A percentile compares a stretch with the other conserved stretches of the same genome.
These are phyloP conservation scores for Pholiota adiposa DNA, from an alignment of 1,284 basidiomycete genomes.

Conservation along the genomic window DNA sequence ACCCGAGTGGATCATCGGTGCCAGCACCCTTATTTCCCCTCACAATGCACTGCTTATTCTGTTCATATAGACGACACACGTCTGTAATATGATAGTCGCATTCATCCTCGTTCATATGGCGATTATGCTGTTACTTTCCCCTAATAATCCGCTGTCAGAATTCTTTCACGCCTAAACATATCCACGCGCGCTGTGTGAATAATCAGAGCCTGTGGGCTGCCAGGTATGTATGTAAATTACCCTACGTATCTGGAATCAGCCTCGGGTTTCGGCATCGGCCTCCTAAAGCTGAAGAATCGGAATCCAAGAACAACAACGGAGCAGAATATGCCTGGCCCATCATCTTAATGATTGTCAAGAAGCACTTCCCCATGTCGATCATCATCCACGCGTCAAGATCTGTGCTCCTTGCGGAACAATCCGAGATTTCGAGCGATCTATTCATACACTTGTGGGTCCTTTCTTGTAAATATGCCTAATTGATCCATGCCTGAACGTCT, in stretches of 20 bases:
- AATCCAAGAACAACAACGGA: not conserved
- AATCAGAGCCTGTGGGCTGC: not conserved
- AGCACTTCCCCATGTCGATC: not conserved
- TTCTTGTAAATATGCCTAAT: not conserved
- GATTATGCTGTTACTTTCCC: not conserved
- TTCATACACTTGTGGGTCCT: not conserved
- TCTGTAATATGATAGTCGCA: not conserved
- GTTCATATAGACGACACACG: not conserved
- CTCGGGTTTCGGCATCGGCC: conserved; percentile 1
- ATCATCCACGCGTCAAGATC: not conserved
- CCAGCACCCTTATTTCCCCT: not conserved
- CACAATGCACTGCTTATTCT: not conserved
- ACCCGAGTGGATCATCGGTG: not conserved
- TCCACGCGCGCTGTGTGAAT: not conserved
- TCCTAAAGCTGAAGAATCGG: not conserved
- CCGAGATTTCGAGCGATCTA: not conserved
- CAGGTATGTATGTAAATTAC: not conserved
- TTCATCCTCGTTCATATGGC: not conserved
- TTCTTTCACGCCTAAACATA: not conserved
- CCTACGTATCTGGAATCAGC: not conserved
- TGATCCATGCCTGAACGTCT: not conserved
- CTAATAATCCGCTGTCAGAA: not conserved
- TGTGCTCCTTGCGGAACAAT: not conserved
- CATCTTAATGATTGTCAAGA: not conserved
- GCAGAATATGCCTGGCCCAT: not conserved